Conservation (phyloP, 2,329 filamentous ascomycete genomes). For the Thielaviopsis ethacetica region DNA sequence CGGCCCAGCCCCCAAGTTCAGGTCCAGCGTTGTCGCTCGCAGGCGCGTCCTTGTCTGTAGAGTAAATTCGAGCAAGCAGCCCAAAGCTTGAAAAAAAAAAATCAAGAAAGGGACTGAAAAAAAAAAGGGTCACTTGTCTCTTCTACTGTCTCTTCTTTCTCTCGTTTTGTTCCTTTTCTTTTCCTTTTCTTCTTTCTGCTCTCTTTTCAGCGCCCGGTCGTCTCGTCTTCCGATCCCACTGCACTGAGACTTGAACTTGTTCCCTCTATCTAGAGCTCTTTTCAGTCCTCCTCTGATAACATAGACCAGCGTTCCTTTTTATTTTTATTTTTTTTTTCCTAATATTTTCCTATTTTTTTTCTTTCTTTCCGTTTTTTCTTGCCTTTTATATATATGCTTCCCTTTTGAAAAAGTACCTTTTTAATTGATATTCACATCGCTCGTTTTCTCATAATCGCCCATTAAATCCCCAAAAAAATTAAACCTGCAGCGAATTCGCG, state of each 20-base stretch:
- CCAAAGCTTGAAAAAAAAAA: background rate
- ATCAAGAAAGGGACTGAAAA: background rate
- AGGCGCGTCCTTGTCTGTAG: background rate
- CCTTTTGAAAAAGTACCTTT: background rate
- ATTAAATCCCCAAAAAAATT: too few relatives aligned
- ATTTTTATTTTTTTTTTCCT: background rate
- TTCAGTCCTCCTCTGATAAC: background rate
- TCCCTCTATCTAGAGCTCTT: background rate
- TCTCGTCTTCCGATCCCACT: background rate
- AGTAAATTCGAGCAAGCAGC: background rate
- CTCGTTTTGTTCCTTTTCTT: background rate
- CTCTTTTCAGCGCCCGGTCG: background rate
- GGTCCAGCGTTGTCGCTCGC: background rate
- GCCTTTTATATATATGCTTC: background rate
- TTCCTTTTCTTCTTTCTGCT: background rate
- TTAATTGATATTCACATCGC: background rate
- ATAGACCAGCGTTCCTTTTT: background rate
- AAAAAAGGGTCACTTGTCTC: background rate
- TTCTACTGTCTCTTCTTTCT: too few relatives aligned
- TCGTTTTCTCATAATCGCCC: background rate
- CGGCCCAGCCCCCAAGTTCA: background rate
- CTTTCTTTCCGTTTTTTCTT: too few relatives aligned
- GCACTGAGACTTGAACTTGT: background rate
- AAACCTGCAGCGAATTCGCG: too few relatives aligned
- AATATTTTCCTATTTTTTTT: background rate